These are phyloP conservation scores for Herpetomonas tarakana DNA, from an alignment of 208 protist species.

Conservation along the genomic window DNA sequence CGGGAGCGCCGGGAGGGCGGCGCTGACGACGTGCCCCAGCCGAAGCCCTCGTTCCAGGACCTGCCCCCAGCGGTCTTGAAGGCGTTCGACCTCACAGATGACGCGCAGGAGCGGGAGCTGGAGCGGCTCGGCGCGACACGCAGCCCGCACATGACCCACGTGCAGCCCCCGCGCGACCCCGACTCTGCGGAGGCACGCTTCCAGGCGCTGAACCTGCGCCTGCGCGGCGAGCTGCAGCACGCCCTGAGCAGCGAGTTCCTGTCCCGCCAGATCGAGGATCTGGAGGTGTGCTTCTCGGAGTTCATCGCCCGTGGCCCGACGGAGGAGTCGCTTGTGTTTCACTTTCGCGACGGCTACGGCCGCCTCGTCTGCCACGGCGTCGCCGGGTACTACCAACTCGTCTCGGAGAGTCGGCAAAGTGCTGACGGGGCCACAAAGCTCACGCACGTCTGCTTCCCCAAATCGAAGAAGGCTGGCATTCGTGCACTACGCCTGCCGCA, in stretches of 20 bases:
- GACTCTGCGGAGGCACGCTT: conserved; percentile 71
- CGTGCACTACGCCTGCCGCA: conserved; percentile 39
- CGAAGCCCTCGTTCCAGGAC: conserved; percentile 48
- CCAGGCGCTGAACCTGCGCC: conserved; percentile 57
- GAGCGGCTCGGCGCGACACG: conserved; percentile 27
- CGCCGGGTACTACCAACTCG: conserved; percentile 73
- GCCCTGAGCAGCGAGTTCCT: conserved; percentile 83
- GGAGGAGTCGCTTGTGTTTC: conserved; percentile 56
- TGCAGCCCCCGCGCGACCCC: conserved; percentile 28
- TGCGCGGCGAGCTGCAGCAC: conserved; percentile 77
- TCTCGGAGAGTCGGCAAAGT: conserved; percentile 51
- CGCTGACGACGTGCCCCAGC: conserved; percentile 8
- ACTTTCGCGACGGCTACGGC: conserved; percentile 85
- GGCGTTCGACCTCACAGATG: conserved; percentile 65
- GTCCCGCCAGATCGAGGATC: conserved; percentile 69
- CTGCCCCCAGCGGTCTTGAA: conserved; percentile 51
- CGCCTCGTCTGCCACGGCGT: conserved; percentile 85
- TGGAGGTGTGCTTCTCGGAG: conserved; percentile 60
- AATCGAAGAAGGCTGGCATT: conserved; percentile 35
- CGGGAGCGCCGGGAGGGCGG: conserved; percentile 30
- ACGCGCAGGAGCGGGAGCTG: conserved; percentile 44
- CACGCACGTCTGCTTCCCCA: conserved; percentile 64
- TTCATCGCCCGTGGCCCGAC: conserved; percentile 44
- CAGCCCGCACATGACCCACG: conserved; percentile 18
- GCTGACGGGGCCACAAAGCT: conserved; percentile 57